Base-by-base conservation (phyloP, 2,329 filamentous ascomycete genomes). In the Cytospora paraplurivora region DNA sequence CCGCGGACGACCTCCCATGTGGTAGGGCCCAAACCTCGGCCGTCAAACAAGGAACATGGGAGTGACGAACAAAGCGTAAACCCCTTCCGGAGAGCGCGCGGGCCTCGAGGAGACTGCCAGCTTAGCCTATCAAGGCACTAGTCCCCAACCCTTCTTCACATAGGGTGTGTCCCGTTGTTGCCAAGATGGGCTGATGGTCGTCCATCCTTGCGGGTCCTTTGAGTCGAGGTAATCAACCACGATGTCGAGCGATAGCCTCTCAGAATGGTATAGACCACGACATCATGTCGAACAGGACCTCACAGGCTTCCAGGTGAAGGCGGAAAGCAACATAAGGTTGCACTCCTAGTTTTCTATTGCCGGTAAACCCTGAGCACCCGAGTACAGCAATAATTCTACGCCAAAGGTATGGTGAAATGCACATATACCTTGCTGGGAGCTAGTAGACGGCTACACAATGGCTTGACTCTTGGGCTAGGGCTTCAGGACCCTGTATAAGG, bases 121-220 rank as follows among this genome's bases (percentile, higher is more conserved):
- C 27, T 27, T 27, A 27, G 27, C 27, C 27, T 27, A 27, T 27
- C 27, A 27, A 27, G 27, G 27, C 27, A 27, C 34, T 49, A 49
- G 56, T 51, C 32, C 47, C 38, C 33, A 44, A 44, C 56, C 51
- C 56, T 41, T 21, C 19, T 19, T 52, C 56, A 59, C 17, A 49
- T 21, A 44, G 52, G 34, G 41, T 59, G 47, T 44, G 56, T 49
- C 51, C 56, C 56, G 56, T 49, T 59, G 19, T 51, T 59, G 56
- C 56, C 56, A 59, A 59, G 56, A 59, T 38, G 56, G 44, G 37
- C 34, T 37, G 19, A 44, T 33, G n/a, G 32, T 10, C 10, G 33
- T 21, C n/a, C 44, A 59, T 59, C 34, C 33, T 51, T 59, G 44
- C 13, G 51, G 47, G 41, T 49, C 56, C n/a, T 13, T 59, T 49